A percentile compares a stretch with the other conserved stretches of the same genome.
phyloP scores from a whole-genome alignment of 495 filamentous ascomycete species.

The Gamarada debralockiae region DNA sequence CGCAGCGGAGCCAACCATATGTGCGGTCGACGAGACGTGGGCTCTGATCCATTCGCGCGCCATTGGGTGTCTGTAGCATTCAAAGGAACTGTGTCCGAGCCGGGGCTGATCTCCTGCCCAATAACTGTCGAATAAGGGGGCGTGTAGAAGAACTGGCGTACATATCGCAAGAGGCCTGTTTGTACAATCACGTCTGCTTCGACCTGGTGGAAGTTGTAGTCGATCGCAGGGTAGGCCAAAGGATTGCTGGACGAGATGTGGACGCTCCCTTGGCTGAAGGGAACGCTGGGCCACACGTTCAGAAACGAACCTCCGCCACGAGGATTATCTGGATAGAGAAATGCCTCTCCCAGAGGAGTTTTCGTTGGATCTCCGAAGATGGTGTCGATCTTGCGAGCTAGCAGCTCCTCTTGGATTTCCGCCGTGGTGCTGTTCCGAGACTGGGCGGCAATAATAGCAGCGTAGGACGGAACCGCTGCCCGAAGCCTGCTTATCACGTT shows the following conservation, averaged over 20 bases:
- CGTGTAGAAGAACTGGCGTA: slow-evolving; percentile 25
- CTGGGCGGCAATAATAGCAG: no score
- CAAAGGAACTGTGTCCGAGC: slow-evolving; percentile 15
- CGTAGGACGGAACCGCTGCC: neutral
- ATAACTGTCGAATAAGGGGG: slow-evolving; percentile 19
- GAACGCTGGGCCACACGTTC: slow-evolving; percentile 36
- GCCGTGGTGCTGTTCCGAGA: neutral
- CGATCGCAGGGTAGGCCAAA: slow-evolving; percentile 33
- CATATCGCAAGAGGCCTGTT: slow-evolving; percentile 19
- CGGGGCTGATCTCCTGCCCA: slow-evolving; percentile 12
- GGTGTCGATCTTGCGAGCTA: slow-evolving; percentile 37
- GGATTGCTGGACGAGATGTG: slow-evolving; percentile 44
- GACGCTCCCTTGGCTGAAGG: slow-evolving; percentile 52
- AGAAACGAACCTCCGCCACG: no score
- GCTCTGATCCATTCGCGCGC: no score
- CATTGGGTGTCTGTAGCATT: slow-evolving; percentile 30
- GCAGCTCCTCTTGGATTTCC: slow-evolving; percentile 36
- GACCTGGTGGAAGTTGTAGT: slow-evolving; percentile 31
- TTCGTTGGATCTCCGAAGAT: slow-evolving; percentile 18
- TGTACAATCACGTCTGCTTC: slow-evolving; percentile 6
- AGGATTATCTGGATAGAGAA: no score
- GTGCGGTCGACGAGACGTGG: neutral
- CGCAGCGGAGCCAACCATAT: neutral
- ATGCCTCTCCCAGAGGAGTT: slow-evolving; percentile 27
- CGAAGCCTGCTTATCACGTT: no score